phyloP scores from a whole-genome alignment of 2,329 filamentous ascomycete species.

The Fusarium aywerte region DNA sequence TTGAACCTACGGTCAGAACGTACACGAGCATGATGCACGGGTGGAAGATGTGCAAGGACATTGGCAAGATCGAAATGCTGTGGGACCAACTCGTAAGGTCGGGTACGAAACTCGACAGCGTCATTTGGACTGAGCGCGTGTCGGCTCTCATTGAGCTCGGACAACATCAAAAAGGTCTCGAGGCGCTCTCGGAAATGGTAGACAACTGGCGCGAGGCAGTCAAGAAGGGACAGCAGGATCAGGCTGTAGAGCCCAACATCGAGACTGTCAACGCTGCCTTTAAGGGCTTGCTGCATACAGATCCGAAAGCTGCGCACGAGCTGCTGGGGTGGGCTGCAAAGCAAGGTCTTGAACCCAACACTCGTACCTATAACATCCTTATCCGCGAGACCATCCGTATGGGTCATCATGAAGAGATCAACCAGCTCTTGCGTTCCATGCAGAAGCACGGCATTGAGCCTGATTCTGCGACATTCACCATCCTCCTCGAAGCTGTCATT shows the following conservation, averaged over 20 bases:
- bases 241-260: slow-evolving; percentile 67
- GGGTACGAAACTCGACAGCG: slow-evolving; percentile 68
- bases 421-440: slow-evolving; percentile 69
- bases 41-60: slow-evolving; percentile 69
- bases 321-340: slow-evolving; percentile 69
- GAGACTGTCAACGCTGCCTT: slow-evolving; percentile 77
- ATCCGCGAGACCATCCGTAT: slow-evolving; percentile 67
- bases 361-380: slow-evolving; percentile 75
- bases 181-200: slow-evolving; percentile 74
- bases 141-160: slow-evolving; percentile 70
- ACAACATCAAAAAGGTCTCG: slow-evolving; percentile 66
- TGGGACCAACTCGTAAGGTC: slow-evolving; percentile 72
- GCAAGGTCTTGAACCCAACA: slow-evolving; percentile 65
- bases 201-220: slow-evolving; percentile 63
- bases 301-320: slow-evolving; percentile 60
- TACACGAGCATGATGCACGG: slow-evolving; percentile 81
- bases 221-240: slow-evolving; percentile 40
- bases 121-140: slow-evolving; percentile 77
- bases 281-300: slow-evolving; percentile 66
- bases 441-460: slow-evolving; percentile 62
- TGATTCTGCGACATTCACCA: slow-evolving; percentile 77
- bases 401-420: slow-evolving; percentile 60
- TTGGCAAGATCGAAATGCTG: slow-evolving; percentile 69
- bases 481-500: slow-evolving; percentile 72
- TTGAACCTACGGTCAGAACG: slow-evolving; percentile 70